Evolutionary conservation across 2,329 filamentous ascomycete genomes (phyloP), one percentile per base, ranked within the genome.

Genomic region (Botrytis deweyae): DNA sequence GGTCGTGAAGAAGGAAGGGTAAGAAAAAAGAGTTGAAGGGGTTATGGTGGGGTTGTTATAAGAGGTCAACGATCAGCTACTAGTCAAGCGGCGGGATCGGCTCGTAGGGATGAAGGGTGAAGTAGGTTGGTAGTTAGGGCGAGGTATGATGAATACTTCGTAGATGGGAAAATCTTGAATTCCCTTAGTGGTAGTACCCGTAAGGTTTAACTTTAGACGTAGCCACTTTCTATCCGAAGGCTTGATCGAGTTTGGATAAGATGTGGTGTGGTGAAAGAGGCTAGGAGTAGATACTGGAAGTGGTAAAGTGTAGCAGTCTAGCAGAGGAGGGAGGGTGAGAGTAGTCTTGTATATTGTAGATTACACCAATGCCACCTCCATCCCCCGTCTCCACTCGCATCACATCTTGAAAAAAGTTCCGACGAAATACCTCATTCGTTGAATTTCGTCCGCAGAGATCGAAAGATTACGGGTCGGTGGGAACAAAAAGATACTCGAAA

Each of bases 11-110:
- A 75, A 74, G 58, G 65, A 68, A 66, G 70, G 73, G 75, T 79
- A 81, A 80, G 78, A 72, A 78, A 81, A 62, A 73, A 73, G 44
- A 64, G 52, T 40, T 40, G 62, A 36, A 40, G 69, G 52, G 70
- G 40, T 62, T 62, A 66, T 64, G 74, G 73, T 72, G 72, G 70
- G 73, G 70, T 72, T 75, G 61, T 70, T 67, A 70, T 74, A 75
- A 73, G 52, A 73, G 40, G 61, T 62, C 52, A 62, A 62, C 52
- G 63, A 69, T 72, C 71, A 72, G 52, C 55, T 73, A 61, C 38
- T 69, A 59, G 46, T 66, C 40, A 73, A 73, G 71, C 49, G 59
- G 66, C 73, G 73, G 71, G 65, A 68, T 70, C 71, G 72, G 71
- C 65, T 70, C 36, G 44, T 64, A 55, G 62, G 62, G 68, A 62